phyloP scores from a whole-genome alignment of 306 rosid genomes.

The Cicer cuneatum region DNA sequence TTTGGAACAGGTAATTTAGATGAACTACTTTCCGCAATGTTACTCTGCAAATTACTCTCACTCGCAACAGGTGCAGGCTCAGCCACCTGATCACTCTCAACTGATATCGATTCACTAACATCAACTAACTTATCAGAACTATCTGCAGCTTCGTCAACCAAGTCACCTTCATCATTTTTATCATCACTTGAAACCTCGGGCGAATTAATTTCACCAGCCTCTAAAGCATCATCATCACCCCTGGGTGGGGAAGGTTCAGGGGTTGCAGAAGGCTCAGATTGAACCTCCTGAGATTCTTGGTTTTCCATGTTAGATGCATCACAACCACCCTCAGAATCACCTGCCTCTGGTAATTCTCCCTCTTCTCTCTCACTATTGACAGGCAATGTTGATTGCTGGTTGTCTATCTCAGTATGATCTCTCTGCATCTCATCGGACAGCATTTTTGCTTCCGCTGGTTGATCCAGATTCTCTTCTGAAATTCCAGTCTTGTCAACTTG shows the following conservation, averaged over 20 bases:
- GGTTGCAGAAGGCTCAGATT: constrained; percentile 59
- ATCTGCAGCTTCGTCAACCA: constrained; percentile 74
- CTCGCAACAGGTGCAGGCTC: constrained; percentile 50
- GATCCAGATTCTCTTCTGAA: constrained; percentile 66
- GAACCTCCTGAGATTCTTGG: constrained; percentile 68
- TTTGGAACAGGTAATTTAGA: constrained; percentile 53
- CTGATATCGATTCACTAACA: constrained; percentile 53
- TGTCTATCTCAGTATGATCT: constrained; percentile 70
- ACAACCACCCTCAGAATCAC: constrained; percentile 65
- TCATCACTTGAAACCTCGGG: constrained; percentile 69
- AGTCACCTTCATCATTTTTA: constrained; percentile 70
- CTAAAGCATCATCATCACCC: constrained; percentile 70
- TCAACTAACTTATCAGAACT: constrained; percentile 72
- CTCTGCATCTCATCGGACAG: constrained; percentile 61
- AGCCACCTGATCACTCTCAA: constrained; percentile 63
- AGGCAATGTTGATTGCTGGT: constrained; percentile 56
- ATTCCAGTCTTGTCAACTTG: constrained; percentile 54
- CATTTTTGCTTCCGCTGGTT: constrained; percentile 55
- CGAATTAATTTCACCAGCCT: constrained; percentile 66
- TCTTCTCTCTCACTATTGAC: constrained; percentile 74
- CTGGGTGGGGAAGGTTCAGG: constrained; percentile 69
- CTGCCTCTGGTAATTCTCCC: constrained; percentile 78
- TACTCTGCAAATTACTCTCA: constrained; percentile 50
- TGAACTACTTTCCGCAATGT: constrained; percentile 50
- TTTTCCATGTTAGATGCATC: constrained; percentile 51